Percentiles rank a stretch among this genome's conserved stretches.
Conservation (phyloP, 2,329 filamentous ascomycete species). For the Neofusicoccum parvum region DNA sequence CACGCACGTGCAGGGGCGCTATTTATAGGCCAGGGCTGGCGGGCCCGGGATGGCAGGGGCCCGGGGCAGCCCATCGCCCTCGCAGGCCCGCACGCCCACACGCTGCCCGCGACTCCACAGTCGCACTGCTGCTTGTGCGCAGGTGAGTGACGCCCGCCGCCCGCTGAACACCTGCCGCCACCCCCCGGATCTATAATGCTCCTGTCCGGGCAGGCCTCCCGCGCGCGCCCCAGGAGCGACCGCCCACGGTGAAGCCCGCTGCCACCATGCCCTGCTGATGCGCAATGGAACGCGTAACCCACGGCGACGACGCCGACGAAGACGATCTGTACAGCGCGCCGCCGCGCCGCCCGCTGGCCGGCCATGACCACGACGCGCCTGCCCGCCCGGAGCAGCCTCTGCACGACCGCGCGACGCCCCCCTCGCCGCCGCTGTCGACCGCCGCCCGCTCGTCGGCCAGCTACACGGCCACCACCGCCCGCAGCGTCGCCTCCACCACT, state of each 20-base stretch:
- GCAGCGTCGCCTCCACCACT: slow-evolving; percentile 18
- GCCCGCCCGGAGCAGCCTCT: background rate
- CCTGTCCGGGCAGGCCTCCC: background rate
- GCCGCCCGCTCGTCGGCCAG: slow-evolving; percentile 18
- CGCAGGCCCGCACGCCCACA: background rate
- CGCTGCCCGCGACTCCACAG: slow-evolving; percentile 16
- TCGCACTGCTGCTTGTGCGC: slow-evolving; percentile 11
- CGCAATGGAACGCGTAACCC: slow-evolving; percentile 19
- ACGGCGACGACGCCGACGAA: slow-evolving; percentile 19
- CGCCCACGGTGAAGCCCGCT: background rate
- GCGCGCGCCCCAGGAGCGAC: background rate
- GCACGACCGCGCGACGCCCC: slow-evolving; percentile 7
- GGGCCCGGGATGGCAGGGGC: background rate
- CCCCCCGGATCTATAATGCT: slow-evolving; percentile 15
- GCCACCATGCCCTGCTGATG: slow-evolving; percentile 16
- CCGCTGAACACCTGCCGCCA: background rate
- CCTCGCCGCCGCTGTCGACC: slow-evolving; percentile 17
- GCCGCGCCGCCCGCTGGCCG: background rate
- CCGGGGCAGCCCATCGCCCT: background rate
- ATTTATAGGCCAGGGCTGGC: slow-evolving; percentile 9
- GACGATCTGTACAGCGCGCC: slow-evolving; percentile 24
- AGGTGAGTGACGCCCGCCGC: background rate
- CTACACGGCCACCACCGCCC: slow-evolving; percentile 21
- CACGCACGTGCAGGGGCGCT: slow-evolving; percentile 8
- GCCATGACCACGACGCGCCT: background rate